A percentile compares a stretch with the other conserved stretches of the same genome.
Conservation (phyloP, 2,329 filamentous ascomycete genomes). For the Reticulascus tulasneorum region DNA sequence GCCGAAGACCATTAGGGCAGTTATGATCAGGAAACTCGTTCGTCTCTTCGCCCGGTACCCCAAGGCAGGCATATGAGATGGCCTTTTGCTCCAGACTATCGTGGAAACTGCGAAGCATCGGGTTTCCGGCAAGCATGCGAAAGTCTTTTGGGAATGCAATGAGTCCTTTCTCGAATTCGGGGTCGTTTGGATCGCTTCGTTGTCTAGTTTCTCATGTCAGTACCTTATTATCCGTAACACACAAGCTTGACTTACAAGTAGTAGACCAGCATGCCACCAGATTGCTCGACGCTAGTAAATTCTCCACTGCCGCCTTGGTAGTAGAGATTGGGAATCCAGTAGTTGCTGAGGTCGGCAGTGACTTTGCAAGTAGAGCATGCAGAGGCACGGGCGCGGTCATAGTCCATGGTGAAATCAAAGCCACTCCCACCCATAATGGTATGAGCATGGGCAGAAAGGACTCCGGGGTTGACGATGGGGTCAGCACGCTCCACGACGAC, state of each 20-base stretch:
- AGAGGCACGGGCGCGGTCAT: constrained; percentile 45
- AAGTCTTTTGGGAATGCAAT: constrained; percentile 58
- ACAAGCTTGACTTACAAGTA: constrained; percentile 38
- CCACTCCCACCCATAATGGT: constrained; percentile 60
- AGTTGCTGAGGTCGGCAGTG: constrained; percentile 59
- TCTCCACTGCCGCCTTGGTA: constrained; percentile 50
- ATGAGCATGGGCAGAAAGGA: constrained; percentile 53
- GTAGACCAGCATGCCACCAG: constrained; percentile 44
- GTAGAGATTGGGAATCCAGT: constrained; percentile 61
- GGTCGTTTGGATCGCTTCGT: constrained; percentile 33
- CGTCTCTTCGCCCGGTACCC: constrained; percentile 38
- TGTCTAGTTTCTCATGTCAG: constrained; percentile 21
- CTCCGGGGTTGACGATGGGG: constrained; percentile 54
- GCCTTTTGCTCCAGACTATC: constrained; percentile 42
- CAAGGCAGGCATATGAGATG: constrained; percentile 54
- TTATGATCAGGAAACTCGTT: constrained; percentile 50
- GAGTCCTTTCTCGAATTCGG: constrained; percentile 41
- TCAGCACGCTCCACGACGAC: constrained; percentile 44
- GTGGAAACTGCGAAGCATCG: constrained; percentile 37
- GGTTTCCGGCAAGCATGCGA: constrained; percentile 62
- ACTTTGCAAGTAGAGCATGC: constrained; percentile 64
- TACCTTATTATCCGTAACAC: not conserved
- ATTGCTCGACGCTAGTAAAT: constrained; percentile 38
- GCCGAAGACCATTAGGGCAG: constrained; percentile 47
- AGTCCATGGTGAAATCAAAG: constrained; percentile 53